Evolutionary conservation across 192 early-diverging fungal species (phyloP).

Genomic region (Backusella psychrophila): DNA sequence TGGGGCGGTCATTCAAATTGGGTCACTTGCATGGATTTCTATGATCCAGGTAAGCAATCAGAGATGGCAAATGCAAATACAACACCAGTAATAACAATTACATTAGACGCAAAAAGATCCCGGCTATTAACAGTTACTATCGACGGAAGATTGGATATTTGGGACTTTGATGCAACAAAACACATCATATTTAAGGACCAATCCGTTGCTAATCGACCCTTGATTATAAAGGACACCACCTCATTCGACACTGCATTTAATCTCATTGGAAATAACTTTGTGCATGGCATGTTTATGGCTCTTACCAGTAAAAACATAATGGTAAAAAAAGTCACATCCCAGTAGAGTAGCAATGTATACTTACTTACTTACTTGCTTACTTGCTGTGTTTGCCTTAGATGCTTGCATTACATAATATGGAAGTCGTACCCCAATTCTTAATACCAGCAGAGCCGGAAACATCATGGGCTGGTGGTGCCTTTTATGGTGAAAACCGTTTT

Average conservation of each 20-base stretch:
- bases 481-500: conserved; percentile 28
- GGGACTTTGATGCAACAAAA: conserved; percentile 50
- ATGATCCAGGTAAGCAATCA: conserved; percentile 41
- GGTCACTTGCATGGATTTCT: conserved; percentile 49
- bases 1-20: conserved; percentile 60
- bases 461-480: conserved; percentile 40
- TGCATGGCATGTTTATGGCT: conserved; percentile 30
- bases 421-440: conserved; percentile 17
- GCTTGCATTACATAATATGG: conserved; percentile 1
- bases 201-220: conserved; percentile 10
- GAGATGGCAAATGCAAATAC: background rate
- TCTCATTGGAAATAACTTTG: conserved; percentile 8
- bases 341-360: too few relatives aligned
- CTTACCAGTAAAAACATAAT: conserved; percentile 27
- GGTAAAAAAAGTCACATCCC: conserved; percentile 13
- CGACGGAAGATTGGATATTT: conserved; percentile 47
- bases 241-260: conserved; percentile 16
- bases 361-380: background rate
- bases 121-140: conserved; percentile 45
- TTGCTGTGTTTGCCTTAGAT: background rate
- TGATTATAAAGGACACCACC: background rate
- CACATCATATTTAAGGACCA: conserved; percentile 45
- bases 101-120: conserved; percentile 32
- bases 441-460: conserved; percentile 10
- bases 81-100: background rate